Base-by-base conservation (phyloP, 139 green algal species). In the Tetratostichococcus sp. region DNA sequence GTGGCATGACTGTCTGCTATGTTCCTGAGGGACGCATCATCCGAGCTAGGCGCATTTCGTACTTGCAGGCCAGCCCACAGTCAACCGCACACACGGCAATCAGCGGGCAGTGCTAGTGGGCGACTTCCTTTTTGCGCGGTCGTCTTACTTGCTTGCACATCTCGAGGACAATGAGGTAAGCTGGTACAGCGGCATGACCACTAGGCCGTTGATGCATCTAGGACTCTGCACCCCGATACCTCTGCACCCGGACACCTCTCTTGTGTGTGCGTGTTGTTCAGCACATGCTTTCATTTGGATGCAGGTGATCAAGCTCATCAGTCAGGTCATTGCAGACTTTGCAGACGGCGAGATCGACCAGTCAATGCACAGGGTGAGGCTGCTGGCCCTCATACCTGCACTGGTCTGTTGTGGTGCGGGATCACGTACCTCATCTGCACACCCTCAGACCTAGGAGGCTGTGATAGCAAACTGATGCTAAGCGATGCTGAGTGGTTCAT, bases 61-160 rank as follows among this genome's bases (percentile, higher is more conserved):
- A 31, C n/a, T n/a, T 69, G 77, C 89, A 97, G 94, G 94, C 23
- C 89, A 90, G 67, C 43, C 85, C 50, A 99, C 96, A 0, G 93
- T 99, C 39, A 97, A 99, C 88, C 93, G 78, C 66, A 78, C 94
- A 75, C 98, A 94, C 77, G 96, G 96, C 23, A 98, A 93, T 0
- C 87, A 92, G 35, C 88, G 98, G 19, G 96, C 96, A 4, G 94
- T 99, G 59, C 85, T 99, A 42, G 95, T 87, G 39, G 96, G 96
- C 14, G 96, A 99, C 79, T 99, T 96, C 76, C 81, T 99, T 4
- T 99, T 99, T 86, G 96, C 96, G 1, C 96, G 99, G 83, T 95
- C 93, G 0, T 99, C 96, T 0, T 99, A 95, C 95, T 92, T 89
- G 72, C 86, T 99, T 35, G 96, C 96, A 25, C 94, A 98, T 81